Conservation (phyloP, 2,329 filamentous ascomycete species). For the Rhynchosporium secalis region DNA sequence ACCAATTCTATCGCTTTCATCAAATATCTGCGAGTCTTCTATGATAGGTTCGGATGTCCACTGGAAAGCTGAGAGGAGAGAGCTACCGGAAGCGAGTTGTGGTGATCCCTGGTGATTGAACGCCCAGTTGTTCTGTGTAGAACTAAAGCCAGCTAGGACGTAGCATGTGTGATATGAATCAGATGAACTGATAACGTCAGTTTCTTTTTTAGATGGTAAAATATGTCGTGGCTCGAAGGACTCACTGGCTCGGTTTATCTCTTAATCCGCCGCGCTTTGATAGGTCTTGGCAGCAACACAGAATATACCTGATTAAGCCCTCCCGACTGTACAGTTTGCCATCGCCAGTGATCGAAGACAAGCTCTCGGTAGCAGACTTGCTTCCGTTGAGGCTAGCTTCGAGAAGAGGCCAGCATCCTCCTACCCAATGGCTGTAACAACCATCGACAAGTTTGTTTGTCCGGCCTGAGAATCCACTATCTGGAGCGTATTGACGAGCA, state of each 20-base stretch:
- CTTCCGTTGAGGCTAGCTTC: constrained; percentile 69
- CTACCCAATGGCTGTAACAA: constrained; percentile 98
- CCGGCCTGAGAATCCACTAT: constrained; percentile 89
- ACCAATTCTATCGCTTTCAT: constrained; percentile 67
- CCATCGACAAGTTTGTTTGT: constrained; percentile 98
- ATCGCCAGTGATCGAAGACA: constrained; percentile 25
- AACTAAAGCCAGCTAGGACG: constrained; percentile 81
- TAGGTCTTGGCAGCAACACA: constrained; percentile 81
- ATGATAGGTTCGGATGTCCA: constrained; percentile 46
- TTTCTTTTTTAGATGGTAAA: constrained; percentile 6
- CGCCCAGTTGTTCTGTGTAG: constrained; percentile 70
- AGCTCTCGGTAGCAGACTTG: constrained; percentile 6
- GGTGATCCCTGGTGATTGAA: constrained; percentile 40
- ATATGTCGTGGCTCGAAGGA: constrained; percentile 27
- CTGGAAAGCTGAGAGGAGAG: constrained; percentile 40
- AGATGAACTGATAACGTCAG: constrained; percentile 55
- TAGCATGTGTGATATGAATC: constrained; percentile 96
- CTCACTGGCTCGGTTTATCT: constrained; percentile 90
- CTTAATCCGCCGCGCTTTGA: constrained; percentile 74
- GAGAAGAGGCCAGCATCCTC: constrained; percentile 88
- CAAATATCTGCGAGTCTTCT: constrained; percentile 63
- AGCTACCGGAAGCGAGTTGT: constrained; percentile 40
- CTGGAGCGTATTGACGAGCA: constrained; percentile 82
- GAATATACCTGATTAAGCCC: constrained; percentile 84
- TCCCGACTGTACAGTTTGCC: constrained; percentile 74